These are phyloP conservation scores for Coniosporium apollinis DNA, from an alignment of 495 filamentous ascomycete species.

Conservation along the genomic window DNA sequence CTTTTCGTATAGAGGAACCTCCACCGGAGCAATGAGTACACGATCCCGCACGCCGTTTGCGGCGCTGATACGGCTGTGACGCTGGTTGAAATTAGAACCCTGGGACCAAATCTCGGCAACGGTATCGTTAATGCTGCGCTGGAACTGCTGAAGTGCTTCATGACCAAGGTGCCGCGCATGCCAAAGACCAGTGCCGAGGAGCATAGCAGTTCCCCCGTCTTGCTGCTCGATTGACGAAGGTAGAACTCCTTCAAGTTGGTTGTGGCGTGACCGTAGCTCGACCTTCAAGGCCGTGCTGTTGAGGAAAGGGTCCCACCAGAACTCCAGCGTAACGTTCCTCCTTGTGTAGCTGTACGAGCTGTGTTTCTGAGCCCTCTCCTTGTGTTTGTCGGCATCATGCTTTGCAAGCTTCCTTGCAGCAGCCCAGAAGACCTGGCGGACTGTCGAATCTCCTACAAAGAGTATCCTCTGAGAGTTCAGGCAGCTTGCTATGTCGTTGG, in stretches of 20 bases:
- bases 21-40: conserved; percentile 35
- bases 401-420: conserved; percentile 32
- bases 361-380: conserved; percentile 24
- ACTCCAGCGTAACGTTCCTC: conserved; percentile 30
- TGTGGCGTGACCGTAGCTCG: too few relatives aligned
- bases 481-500: conserved; percentile 30
- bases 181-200: conserved; percentile 40
- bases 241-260: too few relatives aligned
- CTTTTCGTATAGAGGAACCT: conserved; percentile 33
- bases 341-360: conserved; percentile 26
- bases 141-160: conserved; percentile 30
- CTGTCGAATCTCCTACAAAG: conserved; percentile 42
- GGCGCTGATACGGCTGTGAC: conserved; percentile 10
- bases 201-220: conserved; percentile 14
- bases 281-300: conserved; percentile 31
- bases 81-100: conserved; percentile 3
- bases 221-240: too few relatives aligned
- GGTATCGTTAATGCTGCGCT: conserved; percentile 28
- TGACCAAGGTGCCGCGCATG: conserved; percentile 33
- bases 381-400: conserved; percentile 18
- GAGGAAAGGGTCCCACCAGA: conserved; percentile 46
- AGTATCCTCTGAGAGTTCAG: conserved; percentile 29
- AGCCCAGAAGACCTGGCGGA: conserved; percentile 43
- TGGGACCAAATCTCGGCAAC: too few relatives aligned
- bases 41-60: conserved; percentile 8